These are phyloP conservation scores for Aspergillus ellipticus DNA, from an alignment of 495 filamentous ascomycete species.

Conservation along the genomic window DNA sequence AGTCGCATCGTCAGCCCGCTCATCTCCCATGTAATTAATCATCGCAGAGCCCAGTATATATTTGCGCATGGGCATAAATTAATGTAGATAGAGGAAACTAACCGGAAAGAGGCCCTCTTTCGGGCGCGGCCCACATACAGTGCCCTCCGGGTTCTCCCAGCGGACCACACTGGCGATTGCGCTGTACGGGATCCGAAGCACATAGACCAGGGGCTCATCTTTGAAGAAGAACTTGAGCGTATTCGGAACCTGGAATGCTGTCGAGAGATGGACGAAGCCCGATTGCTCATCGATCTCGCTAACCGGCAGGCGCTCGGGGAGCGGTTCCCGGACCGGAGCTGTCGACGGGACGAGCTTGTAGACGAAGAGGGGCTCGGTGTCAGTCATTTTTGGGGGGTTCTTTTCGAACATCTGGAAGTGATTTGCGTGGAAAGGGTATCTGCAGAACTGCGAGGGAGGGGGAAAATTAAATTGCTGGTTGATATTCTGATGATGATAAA, in stretches of 20 bases:
- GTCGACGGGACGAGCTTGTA: slow-evolving; percentile 46
- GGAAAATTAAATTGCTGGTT: too few species aligned
- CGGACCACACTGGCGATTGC: slow-evolving; percentile 35
- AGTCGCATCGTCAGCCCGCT: not conserved
- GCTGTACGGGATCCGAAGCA: slow-evolving; percentile 74
- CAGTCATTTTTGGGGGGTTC: slow-evolving; percentile 21
- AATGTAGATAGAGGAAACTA: slow-evolving; percentile 10
- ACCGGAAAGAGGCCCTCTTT: slow-evolving; percentile 46
- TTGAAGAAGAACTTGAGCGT: slow-evolving; percentile 65
- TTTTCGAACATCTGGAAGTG: not conserved
- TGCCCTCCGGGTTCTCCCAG: slow-evolving; percentile 43
- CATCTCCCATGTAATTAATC: not conserved
- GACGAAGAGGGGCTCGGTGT: slow-evolving; percentile 33
- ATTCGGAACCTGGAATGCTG: slow-evolving; percentile 37
- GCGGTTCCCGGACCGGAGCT: slow-evolving; percentile 36
- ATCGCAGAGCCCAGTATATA: not conserved
- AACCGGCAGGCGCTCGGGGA: slow-evolving; percentile 40
- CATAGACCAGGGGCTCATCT: slow-evolving; percentile 67
- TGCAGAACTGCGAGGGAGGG: not conserved
- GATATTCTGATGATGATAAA: not conserved
- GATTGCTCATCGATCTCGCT: slow-evolving; percentile 39
- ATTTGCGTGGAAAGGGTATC: not conserved
- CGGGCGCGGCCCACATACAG: slow-evolving; percentile 37
- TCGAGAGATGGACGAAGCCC: slow-evolving; percentile 44
- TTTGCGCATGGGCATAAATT: not conserved